phyloP scores from a whole-genome alignment of 2,329 filamentous ascomycete genomes.

The Metarhizium anisopliae region DNA sequence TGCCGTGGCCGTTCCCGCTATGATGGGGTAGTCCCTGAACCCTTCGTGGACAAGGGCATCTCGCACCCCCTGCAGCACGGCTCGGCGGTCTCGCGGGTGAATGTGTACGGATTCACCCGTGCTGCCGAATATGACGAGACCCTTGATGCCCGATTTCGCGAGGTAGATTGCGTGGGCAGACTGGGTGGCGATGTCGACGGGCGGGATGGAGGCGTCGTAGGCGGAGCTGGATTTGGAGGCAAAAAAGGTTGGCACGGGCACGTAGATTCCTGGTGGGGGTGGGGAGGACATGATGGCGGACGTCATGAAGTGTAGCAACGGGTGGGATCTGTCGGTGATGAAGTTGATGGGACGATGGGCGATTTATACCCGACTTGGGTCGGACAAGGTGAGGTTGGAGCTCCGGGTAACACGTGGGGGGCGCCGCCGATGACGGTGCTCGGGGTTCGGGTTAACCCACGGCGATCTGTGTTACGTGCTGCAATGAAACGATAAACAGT shows the following conservation, averaged over 20 bases:
- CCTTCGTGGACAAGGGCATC: constrained; percentile 46
- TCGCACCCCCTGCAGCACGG: constrained; percentile 45
- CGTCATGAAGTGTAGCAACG: background rate
- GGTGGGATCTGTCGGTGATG: background rate
- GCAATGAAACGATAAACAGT: background rate
- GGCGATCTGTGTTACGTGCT: background rate
- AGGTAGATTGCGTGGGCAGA: constrained; percentile 50
- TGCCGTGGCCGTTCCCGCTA: constrained; percentile 52
- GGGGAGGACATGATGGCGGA: constrained; percentile 19
- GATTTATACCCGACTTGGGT: background rate
- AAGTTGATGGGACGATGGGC: background rate
- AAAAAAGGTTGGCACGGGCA: constrained; percentile 58
- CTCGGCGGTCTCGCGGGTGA: constrained; percentile 44
- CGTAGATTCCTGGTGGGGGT: constrained; percentile 46
- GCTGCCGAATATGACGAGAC: constrained; percentile 53
- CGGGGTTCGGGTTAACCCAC: constrained; percentile 6
- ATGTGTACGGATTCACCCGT: constrained; percentile 58
- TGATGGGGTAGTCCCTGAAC: constrained; percentile 49
- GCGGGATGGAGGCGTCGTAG: constrained; percentile 35
- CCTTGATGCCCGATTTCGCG: constrained; percentile 48
- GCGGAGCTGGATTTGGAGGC: constrained; percentile 29
- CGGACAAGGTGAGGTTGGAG: background rate
- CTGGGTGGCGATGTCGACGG: constrained; percentile 50
- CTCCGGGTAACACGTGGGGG: background rate
- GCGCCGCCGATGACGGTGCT: background rate